These are phyloP conservation scores for cucumber (Cucumis sativus) DNA, from an alignment of 306 rosid species.

Conservation along the genomic window Cucumber_9930_V3 NC_026661.2:22130001-22130500, in stretches of 20 bases:
- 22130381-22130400: conserved; percentile 55
- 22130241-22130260: conserved; percentile 77
- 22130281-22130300: conserved; percentile 91
- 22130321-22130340: neutral
- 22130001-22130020: conserved; percentile 89
- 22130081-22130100: conserved; percentile 97
- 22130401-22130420: conserved; percentile 87
- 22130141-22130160: conserved; percentile 10
- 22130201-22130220: conserved; percentile 80
- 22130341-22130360: neutral
- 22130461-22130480: conserved; percentile 70
- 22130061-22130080: conserved; percentile 87
- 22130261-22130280: conserved; percentile 98
- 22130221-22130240: conserved; percentile 70
- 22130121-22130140: conserved; percentile 2
- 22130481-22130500: conserved; percentile 84
- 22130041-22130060: conserved; percentile 65
- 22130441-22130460: conserved; percentile 62
- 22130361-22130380: neutral
- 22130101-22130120: conserved; percentile 84
- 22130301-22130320: conserved; percentile 73
- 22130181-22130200: conserved; percentile 42
- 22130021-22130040: conserved; percentile 76
- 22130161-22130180: conserved; percentile 3
- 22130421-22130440: conserved; percentile 85